Percentiles rank a stretch among this genome's conserved stretches.
Evolutionary conservation across 75 land plant genomes (phyloP).

Genomic region (Cupressus sempervirens): DNA sequence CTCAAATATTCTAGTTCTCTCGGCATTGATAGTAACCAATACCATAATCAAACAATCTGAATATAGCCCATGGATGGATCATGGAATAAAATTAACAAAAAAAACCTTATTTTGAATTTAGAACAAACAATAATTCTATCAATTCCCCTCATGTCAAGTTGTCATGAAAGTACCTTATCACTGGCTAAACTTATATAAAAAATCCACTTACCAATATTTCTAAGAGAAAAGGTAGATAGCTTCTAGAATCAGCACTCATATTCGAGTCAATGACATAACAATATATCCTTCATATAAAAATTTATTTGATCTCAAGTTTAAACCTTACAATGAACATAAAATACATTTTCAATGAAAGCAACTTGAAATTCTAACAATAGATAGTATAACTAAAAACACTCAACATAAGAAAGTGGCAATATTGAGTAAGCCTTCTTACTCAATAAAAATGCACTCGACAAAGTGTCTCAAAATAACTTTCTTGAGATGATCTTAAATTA

Average conservation of each 20-base stretch:
- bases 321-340: not conserved
- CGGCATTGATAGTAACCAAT: no score
- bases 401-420: not conserved
- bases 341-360: not conserved
- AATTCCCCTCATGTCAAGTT: not conserved
- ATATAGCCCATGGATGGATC: not conserved
- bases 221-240: not conserved
- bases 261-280: not conserved
- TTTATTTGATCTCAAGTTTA: not conserved
- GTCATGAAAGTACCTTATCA: not conserved
- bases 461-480: constrained; percentile 38
- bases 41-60: not conserved
- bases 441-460: not conserved
- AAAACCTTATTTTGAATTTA: not conserved
- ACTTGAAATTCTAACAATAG: not conserved
- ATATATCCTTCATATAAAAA: not conserved
- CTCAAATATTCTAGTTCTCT: no score
- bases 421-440: not conserved
- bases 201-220: not conserved
- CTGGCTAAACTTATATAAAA: not conserved
- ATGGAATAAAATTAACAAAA: no score
- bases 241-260: not conserved
- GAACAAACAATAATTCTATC: no score
- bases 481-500: constrained; percentile 44
- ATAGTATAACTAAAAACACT: not conserved